phyloP scores from a whole-genome alignment of 2,329 filamentous ascomycete species.

The Davidsoniella australis region DNA sequence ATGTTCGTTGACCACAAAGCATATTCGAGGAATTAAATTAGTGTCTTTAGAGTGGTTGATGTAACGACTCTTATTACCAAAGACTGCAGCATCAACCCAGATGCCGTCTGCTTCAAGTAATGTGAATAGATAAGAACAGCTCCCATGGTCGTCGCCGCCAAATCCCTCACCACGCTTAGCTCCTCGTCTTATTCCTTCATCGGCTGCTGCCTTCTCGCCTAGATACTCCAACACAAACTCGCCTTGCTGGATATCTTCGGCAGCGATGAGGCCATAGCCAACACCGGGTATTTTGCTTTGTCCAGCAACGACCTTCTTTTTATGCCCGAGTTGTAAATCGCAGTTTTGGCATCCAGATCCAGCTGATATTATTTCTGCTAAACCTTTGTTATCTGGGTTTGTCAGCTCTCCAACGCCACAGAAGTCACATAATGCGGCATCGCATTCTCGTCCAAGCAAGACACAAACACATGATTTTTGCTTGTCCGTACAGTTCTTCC shows the following conservation, averaged over 20 bases:
- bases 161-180: conserved; percentile 42
- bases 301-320: conserved; percentile 51
- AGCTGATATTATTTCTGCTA: conserved; percentile 28
- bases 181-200: conserved; percentile 53
- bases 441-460: conserved; percentile 60
- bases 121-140: conserved; percentile 48
- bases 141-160: conserved; percentile 37
- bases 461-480: conserved; percentile 54
- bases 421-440: conserved; percentile 53
- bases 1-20: conserved; percentile 59
- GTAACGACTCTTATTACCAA: conserved; percentile 67
- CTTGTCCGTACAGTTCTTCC: conserved; percentile 39
- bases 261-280: conserved; percentile 61
- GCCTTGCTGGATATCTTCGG: conserved; percentile 46
- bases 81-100: conserved; percentile 58
- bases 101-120: conserved; percentile 42
- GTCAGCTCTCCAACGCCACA: conserved; percentile 36
- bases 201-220: conserved; percentile 56
- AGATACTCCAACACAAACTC: conserved; percentile 72
- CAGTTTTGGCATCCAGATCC: conserved; percentile 54
- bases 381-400: not conserved
- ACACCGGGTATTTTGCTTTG: conserved; percentile 49
- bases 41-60: conserved; percentile 56
- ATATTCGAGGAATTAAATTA: conserved; percentile 45
- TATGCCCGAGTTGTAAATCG: conserved; percentile 47